Evolutionary conservation across 225 moss, liverwort and hornwort species (phyloP).

Genomic region (Bryum argenteum): DNA sequence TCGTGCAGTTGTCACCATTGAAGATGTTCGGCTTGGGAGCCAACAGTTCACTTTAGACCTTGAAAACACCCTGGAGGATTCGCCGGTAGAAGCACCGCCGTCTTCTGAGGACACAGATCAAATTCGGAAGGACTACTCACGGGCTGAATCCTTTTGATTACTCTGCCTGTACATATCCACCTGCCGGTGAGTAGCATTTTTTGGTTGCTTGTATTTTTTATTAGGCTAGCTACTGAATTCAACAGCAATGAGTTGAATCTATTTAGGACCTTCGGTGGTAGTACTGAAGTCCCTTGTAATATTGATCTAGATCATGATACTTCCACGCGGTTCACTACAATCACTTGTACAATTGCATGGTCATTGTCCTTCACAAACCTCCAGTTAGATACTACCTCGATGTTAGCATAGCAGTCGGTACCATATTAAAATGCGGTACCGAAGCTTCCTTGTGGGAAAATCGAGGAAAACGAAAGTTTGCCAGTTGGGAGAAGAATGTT

Average conservation of each 20-base stretch:
- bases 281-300: slow-evolving; percentile 12
- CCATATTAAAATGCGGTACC: too few species aligned
- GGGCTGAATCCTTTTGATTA: slow-evolving; percentile 42
- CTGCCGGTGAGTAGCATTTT: slow-evolving; percentile 33
- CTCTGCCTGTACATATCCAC: slow-evolving; percentile 21
- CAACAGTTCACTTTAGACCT: slow-evolving; percentile 32
- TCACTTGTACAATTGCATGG: too few species aligned
- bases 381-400: too few species aligned
- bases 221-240: neutral
- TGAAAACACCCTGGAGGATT: slow-evolving; percentile 13
- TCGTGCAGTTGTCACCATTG: slow-evolving; percentile 54
- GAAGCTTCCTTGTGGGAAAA: too few species aligned
- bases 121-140: slow-evolving; percentile 31
- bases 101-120: slow-evolving; percentile 24
- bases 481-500: too few species aligned
- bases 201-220: slow-evolving; percentile 35
- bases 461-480: too few species aligned
- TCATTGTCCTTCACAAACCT: too few species aligned
- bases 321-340: slow-evolving; percentile 13
- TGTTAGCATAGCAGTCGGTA: too few species aligned
- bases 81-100: slow-evolving; percentile 9
- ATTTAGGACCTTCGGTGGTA: slow-evolving; percentile 10
- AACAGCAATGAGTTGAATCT: slow-evolving; percentile 9
- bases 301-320: slow-evolving; percentile 23
- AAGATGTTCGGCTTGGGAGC: slow-evolving; percentile 50